These are phyloP conservation scores for Suhomyces panamericanus DNA, from an alignment of 1,139 yeast species.

Conservation along the genomic window DNA sequence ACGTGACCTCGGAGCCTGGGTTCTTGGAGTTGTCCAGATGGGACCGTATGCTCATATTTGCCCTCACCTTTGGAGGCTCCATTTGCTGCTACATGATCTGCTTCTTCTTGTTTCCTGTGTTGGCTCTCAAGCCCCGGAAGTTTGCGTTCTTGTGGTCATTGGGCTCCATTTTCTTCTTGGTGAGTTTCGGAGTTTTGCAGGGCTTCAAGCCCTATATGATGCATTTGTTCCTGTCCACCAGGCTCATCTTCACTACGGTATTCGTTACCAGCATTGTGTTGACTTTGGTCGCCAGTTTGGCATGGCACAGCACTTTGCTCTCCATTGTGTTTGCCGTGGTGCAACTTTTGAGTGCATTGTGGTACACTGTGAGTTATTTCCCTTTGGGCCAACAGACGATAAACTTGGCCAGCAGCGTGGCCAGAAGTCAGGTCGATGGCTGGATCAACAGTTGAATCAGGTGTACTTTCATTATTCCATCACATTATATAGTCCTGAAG, in stretches of 20 bases:
- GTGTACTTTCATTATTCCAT: not conserved
- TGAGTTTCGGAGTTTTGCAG: slow-evolving; percentile 59
- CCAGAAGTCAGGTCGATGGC: slow-evolving; percentile 56
- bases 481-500: no score
- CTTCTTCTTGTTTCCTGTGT: slow-evolving; percentile 55
- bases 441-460: slow-evolving; percentile 45
- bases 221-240: slow-evolving; percentile 51
- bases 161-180: slow-evolving; percentile 57
- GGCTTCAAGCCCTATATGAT: slow-evolving; percentile 50
- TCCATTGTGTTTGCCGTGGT: slow-evolving; percentile 52
- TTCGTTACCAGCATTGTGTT: slow-evolving; percentile 51
- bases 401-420: slow-evolving; percentile 53
- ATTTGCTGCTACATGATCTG: slow-evolving; percentile 55
- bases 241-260: slow-evolving; percentile 51
- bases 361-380: slow-evolving; percentile 63
- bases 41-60: slow-evolving; percentile 60
- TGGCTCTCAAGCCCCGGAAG: slow-evolving; percentile 56
- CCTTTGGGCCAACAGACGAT: slow-evolving; percentile 62
- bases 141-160: slow-evolving; percentile 63
- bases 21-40: slow-evolving; percentile 53
- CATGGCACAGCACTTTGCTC: slow-evolving; percentile 47
- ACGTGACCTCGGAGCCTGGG: slow-evolving; percentile 48
- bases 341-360: slow-evolving; percentile 53
- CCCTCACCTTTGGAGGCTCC: slow-evolving; percentile 55
- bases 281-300: slow-evolving; percentile 50